Base-by-base conservation (phyloP, 2,329 filamentous ascomycete species). In the Neopestalotiopsis rosae region DNA sequence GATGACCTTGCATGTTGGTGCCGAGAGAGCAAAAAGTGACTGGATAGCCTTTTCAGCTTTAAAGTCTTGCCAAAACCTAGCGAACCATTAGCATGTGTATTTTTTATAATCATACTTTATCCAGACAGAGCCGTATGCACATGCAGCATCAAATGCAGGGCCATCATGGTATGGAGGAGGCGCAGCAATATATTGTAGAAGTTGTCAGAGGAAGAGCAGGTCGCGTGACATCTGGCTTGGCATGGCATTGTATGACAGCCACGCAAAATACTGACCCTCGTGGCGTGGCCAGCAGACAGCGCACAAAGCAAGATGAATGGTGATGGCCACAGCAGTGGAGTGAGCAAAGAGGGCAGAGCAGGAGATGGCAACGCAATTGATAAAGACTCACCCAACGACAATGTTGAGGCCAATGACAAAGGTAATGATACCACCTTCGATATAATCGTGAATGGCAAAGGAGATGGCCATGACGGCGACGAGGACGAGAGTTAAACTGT, bases 401-500 rank as follows among this genome's bases (percentile, higher is more conserved):
- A 91, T 90, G 81, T 92, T 92, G 76, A 92, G 87, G 75, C 88
- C 76, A 76, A 91, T 91, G 75, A 91, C 89, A 74, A 88, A 88
- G 68, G 87, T 83, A 72, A 91, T 88, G 71, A 91, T 89, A 72
- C 85, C 86, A 71, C 85, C 89, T 82, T 91, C 89, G 77, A 90
- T 85, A 75, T 86, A 90, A 77, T 91, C 90, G 74, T 84, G 76
- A 73, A 91, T 92, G 77, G 86, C 88, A 81, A 91, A 92, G 63
- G 88, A 90, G 69, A 89, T 82, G 69, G 89, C 90, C 89, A 93
- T 93, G 75, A 92, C 92, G 75, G 93, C 89, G 73, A 94, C 85
- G 74, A 94, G 89, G 71, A 93, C 90, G 78, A 92, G 85, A 72
- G 91, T 94, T 81, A 94, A 84, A 82, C 91, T 92, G 83, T 94